Evolutionary conservation across 192 early-diverging fungal genomes (phyloP).

Genomic region (Entophlyctis luteolus): DNA sequence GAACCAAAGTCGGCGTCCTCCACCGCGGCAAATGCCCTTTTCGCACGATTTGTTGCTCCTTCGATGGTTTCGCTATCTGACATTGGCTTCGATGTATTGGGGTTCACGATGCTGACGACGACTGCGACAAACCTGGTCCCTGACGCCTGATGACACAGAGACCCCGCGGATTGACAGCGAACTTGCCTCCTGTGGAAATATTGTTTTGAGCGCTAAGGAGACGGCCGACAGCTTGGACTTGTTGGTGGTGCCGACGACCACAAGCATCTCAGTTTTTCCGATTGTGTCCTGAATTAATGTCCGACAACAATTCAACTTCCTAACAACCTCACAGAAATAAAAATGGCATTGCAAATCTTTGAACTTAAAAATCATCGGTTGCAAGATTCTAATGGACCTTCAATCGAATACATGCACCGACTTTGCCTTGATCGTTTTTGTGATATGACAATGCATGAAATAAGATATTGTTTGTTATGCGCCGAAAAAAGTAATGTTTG

Average conservation of each 20-base stretch:
- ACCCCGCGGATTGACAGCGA: neutral
- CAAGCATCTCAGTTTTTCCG: conserved; percentile 14
- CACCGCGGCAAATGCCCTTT: conserved; percentile 6
- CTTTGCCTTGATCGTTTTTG: too few relatives aligned
- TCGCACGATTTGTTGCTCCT: conserved; percentile 31
- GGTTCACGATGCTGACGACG: neutral
- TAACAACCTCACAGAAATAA: too few relatives aligned
- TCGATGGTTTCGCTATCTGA: conserved; percentile 30
- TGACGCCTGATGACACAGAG: conserved; percentile 15
- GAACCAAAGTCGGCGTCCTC: conserved; percentile 26
- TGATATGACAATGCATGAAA: too few relatives aligned
- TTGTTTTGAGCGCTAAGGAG: neutral
- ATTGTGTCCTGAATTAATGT: too few relatives aligned
- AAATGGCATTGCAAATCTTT: too few relatives aligned
- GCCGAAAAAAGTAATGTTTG: too few relatives aligned
- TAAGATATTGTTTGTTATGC: too few relatives aligned
- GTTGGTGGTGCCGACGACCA: conserved; percentile 21
- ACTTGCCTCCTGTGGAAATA: neutral
- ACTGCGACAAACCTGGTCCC: conserved; percentile 18
- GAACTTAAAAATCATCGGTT: too few relatives aligned
- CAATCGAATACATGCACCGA: too few relatives aligned
- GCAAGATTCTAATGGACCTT: too few relatives aligned
- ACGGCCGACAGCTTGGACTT: conserved; percentile 16
- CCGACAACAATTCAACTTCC: too few relatives aligned
- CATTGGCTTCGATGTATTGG: conserved; percentile 6